Percentiles rank a stretch among this genome's conserved stretches.
Conservation (phyloP, 129 eudicot species). For the Mikania micrantha region DNA sequence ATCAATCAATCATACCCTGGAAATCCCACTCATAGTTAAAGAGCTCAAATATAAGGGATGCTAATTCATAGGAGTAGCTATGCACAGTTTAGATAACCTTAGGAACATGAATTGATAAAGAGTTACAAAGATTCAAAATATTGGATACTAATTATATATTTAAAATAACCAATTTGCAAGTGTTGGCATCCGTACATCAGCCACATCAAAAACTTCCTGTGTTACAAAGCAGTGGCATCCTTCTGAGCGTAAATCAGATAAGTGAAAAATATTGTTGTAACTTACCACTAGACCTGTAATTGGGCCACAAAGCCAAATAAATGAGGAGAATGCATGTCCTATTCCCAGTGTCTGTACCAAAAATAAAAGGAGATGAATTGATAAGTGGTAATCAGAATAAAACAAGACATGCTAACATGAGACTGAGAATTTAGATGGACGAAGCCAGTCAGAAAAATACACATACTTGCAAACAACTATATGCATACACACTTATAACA, state of each 20-base stretch:
- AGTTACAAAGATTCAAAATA: not conserved
- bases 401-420: constrained; percentile 5
- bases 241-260: not conserved
- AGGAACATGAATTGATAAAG: not conserved
- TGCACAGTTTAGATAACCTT: not conserved
- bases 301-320: constrained; percentile 98
- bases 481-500: not conserved
- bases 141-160: not conserved
- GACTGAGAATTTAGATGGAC: not conserved
- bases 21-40: no score
- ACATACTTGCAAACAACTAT: not conserved
- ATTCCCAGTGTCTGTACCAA: constrained; percentile 90
- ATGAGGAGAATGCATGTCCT: constrained; percentile 88
- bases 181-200: not conserved
- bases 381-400: not conserved
- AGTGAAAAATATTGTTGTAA: not conserved
- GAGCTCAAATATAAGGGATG: not conserved
- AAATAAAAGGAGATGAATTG: constrained; percentile 9
- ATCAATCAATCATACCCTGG: no score
- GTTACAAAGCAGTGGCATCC: constrained; percentile 1
- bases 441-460: not conserved
- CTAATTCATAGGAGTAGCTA: constrained; percentile 11
- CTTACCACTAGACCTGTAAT: constrained; percentile 98
- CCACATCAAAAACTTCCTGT: not conserved
- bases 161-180: not conserved